Base-by-base conservation (phyloP, 2,329 filamentous ascomycete genomes). In the Aspergillus ochraceus region DNA sequence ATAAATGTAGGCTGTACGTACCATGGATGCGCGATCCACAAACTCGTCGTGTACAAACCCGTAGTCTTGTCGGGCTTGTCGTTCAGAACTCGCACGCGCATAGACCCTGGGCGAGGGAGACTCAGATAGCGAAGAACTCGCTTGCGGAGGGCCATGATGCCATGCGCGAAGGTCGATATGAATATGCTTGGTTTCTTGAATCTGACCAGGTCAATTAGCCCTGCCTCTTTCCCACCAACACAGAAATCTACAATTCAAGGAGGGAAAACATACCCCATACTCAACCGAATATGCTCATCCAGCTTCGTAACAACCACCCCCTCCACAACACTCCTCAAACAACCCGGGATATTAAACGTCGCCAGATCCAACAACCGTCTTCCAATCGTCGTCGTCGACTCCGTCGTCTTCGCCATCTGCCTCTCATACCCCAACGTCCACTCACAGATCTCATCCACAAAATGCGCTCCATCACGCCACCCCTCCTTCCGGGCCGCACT, bases 1-100 rank as follows among this genome's bases (percentile, higher is more conserved):
- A 49, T 54, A 42, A 67, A 49, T 0, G 58, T 69, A 8, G 68
- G 68, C 17, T 66, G 62, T 1, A 70, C 53, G 30, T 70, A 70
- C 63, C 64, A 70, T 0, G 68, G 66, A 39, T 69, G 59, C 2
- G 58, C 60, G 4, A 63, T 53, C 55, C 54, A 63, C 14, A 58
- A 22, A 19, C 54, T 57, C 19, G 42, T 42, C 1, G 47, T 60
- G 30, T 59, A 64, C 10, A 60, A 22, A 5, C 55, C 60, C 2
- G 60, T 58, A 0, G 20, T 5, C 8, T 52, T 55, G 26, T 64
- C 51, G 22, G 58, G 60, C 0, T 52, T 4, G 6, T 59, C 62
- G 10, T 49, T 59, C 0, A 64, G 22, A 8, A 59, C 30, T 22
- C 24, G 51, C 4, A 63, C 58, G 2, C 22, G 45, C 50, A 49